Evolutionary conservation across 2,329 filamentous ascomycete genomes (phyloP).

Genomic region (Myotisia sp.): DNA sequence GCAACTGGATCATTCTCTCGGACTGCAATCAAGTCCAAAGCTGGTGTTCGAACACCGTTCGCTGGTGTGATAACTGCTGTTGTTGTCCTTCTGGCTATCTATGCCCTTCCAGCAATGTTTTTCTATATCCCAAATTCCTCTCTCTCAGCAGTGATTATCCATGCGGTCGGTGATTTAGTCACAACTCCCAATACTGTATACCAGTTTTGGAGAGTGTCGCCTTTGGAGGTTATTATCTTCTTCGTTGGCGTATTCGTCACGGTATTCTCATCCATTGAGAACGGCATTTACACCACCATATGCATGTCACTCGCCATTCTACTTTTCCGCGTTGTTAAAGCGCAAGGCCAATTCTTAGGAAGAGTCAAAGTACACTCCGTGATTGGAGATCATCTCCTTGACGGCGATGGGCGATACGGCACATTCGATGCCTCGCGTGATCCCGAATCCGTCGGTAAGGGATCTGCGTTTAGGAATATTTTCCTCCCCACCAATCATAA

Average conservation of each 20-base stretch:
- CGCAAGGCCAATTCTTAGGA: constrained; percentile 71
- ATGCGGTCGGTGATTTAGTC: constrained; percentile 85
- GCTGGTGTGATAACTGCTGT: constrained; percentile 77
- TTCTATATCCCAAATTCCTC: constrained; percentile 79
- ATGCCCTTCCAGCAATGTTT: constrained; percentile 75
- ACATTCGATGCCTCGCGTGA: constrained; percentile 31
- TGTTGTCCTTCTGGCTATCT: constrained; percentile 79
- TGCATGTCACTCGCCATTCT: constrained; percentile 61
- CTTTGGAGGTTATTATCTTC: constrained; percentile 81
- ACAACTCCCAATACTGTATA: constrained; percentile 84
- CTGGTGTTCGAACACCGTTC: constrained; percentile 80
- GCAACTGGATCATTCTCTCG: constrained; percentile 91
- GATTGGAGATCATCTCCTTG: constrained; percentile 57
- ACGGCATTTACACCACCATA: constrained; percentile 82
- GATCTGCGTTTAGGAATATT: constrained; percentile 52
- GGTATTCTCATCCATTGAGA: constrained; percentile 75
- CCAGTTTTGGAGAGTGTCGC: constrained; percentile 88
- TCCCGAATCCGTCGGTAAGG: constrained; percentile 24
- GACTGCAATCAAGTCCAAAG: constrained; percentile 94
- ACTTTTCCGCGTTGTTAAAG: constrained; percentile 69
- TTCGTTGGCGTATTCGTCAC: constrained; percentile 85
- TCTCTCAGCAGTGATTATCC: constrained; percentile 81
- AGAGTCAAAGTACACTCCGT: constrained; percentile 73
- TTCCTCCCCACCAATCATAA: constrained; percentile 75
- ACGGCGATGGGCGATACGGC: constrained; percentile 49